phyloP scores from a whole-genome alignment of 257 asterid species.

The Penstemon eatonii region DNA sequence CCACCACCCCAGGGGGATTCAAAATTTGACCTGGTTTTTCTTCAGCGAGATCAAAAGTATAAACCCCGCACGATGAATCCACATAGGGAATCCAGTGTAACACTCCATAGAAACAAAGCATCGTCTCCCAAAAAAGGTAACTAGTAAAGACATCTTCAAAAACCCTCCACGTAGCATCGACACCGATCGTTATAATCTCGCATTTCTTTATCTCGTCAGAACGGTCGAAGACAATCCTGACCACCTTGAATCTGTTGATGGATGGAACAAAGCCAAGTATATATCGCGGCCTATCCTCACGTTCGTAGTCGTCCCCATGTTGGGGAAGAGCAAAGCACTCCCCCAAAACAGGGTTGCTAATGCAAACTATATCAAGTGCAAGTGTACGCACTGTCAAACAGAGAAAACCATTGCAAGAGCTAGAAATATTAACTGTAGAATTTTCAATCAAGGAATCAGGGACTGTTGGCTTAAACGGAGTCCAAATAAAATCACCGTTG shows the following conservation, averaged over 20 bases:
- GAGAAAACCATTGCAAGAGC: conserved; percentile 14
- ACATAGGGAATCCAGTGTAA: not conserved
- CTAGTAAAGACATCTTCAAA: not conserved
- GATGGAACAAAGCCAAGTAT: not conserved
- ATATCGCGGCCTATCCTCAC: not conserved
- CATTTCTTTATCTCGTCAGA: not conserved
- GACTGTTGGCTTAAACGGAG: not conserved
- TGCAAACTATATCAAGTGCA: not conserved
- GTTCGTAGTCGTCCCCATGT: too few species aligned
- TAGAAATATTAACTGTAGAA: not conserved
- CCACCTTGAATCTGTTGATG: not conserved
- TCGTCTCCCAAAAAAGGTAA: not conserved
- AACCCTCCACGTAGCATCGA: conserved; percentile 1
- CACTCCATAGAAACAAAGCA: not conserved
- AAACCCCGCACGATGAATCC: not conserved
- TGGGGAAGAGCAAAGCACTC: not conserved
- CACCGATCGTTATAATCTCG: not conserved
- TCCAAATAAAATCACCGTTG: not conserved
- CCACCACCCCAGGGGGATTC: not conserved
- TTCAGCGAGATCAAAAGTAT: not conserved
- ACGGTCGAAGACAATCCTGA: not conserved
- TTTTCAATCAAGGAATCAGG: not conserved
- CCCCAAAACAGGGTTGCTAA: not conserved
- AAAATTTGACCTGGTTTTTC: not conserved
- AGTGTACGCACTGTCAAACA: not conserved